Evolutionary conservation across 768 basidiomycete species (phyloP), one percentile per base, ranked within the genome.

Genomic region (Auriscalpium orientale): DNA sequence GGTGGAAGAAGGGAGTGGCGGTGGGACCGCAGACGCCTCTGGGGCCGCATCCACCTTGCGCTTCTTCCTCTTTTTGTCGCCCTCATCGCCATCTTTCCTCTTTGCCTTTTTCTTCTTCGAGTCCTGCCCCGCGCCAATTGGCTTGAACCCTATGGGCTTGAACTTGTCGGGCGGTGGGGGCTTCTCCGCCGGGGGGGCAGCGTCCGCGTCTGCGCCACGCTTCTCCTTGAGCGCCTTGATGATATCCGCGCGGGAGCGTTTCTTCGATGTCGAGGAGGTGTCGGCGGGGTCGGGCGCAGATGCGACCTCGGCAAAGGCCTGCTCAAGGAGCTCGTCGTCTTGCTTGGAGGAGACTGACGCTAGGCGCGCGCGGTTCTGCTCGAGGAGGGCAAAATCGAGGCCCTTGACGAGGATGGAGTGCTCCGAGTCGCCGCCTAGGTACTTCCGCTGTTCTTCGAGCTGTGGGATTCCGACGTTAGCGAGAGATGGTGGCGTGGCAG

Each of bases 321-420:
- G 78, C 66, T 98, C 95, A 28, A 94, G 83, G 2, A 81, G 77
- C 12, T 89, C 90, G 58, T 95, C 91, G 61, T 89, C 87, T 48
- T 85, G 84, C 4, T 76, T 74, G 13, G 79, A 73, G 16, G 64
- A 53, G 18, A 58, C 55, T n/a, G 74, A 68, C 3, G 76, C 72
- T 1, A 73, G 75, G 40, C 85, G 83, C 3, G 87, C 85, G 70
- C 85, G 92, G 60, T 88, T 84, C 62, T 91, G 89, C 64, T 91
- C 88, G 15, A 97, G 76, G 8, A 97, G 79, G 0, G 91, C 87
- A 61, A 87, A 78, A 66, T 98, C 95, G 47, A 98, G 83, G 28
- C 91, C 91, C 65, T 93, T 95, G 44, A 94, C 90, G 11, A 94
- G 81, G 55, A 94, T 80, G 11, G 90, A 84, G 67, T 95, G 92